These are phyloP conservation scores for Solanum aculeatissimum DNA, from an alignment of 305 asterid genomes.

Conservation along the genomic window DNA sequence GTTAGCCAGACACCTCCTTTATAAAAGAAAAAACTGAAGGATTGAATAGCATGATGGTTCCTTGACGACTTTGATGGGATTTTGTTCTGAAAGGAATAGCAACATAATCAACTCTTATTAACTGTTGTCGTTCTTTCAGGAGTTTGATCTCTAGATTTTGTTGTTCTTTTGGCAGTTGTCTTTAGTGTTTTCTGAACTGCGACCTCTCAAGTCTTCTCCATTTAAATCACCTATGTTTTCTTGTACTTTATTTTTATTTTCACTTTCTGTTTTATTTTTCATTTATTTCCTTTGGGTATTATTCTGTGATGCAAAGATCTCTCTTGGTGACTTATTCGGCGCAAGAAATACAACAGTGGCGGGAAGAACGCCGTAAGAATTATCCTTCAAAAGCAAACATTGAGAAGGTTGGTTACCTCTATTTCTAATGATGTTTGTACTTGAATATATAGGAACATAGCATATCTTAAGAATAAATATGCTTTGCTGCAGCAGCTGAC, in stretches of 20 bases:
- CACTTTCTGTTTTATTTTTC: background rate
- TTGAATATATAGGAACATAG: background rate
- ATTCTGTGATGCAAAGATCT: constrained; percentile 29
- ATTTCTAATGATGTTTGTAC: background rate
- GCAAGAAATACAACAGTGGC: constrained; percentile 85
- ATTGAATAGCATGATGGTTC: background rate
- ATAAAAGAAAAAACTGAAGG: background rate
- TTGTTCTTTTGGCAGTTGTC: background rate
- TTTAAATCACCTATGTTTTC: background rate
- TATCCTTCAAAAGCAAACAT: constrained; percentile 55
- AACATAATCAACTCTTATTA: background rate
- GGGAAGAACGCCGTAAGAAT: constrained; percentile 63
- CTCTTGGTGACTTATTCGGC: constrained; percentile 47
- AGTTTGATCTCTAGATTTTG: background rate
- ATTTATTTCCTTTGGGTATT: constrained; percentile 3
- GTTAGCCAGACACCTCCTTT: background rate
- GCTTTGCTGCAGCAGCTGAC: constrained; percentile 43
- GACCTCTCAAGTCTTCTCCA: background rate
- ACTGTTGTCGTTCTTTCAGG: background rate
- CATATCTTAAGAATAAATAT: background rate
- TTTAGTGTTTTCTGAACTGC: background rate
- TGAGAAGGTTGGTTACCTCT: constrained; percentile 41
- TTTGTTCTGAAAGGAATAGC: background rate
- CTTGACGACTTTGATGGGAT: background rate
- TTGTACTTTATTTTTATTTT: background rate